Conservation (phyloP, 2,329 filamentous ascomycete genomes). For the Microdochium trichocladiopsis region DNA sequence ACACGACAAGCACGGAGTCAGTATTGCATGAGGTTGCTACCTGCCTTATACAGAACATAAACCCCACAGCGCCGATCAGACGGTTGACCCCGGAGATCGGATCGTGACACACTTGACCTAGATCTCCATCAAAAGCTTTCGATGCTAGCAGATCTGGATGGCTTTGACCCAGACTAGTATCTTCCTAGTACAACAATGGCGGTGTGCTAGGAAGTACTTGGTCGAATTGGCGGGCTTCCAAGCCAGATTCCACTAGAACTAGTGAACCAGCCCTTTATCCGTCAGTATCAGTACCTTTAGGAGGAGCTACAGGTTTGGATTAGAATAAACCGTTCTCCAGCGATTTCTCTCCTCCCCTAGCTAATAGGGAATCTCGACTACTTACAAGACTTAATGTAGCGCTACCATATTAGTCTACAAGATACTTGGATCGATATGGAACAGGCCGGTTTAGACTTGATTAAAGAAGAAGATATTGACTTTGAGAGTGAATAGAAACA, state of each 20-base stretch:
- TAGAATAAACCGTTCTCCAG: background rate
- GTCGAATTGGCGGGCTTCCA: background rate
- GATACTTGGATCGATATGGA: background rate
- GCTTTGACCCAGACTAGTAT: background rate
- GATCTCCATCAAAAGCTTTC: background rate
- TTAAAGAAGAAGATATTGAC: background rate
- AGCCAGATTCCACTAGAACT: background rate
- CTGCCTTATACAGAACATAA: no score
- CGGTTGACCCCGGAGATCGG: no score
- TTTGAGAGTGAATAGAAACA: background rate
- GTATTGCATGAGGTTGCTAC: no score
- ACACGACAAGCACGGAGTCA: no score
- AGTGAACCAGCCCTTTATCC: background rate
- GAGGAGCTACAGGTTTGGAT: background rate
- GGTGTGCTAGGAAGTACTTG: background rate
- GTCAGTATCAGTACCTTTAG: background rate
- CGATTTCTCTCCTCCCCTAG: background rate
- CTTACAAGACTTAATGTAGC: background rate
- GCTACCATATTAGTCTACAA: background rate
- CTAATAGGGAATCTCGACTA: background rate
- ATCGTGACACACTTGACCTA: no score
- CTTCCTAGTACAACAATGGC: background rate
- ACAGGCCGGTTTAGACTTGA: no score
- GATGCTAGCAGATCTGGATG: background rate
- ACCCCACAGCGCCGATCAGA: no score